Percentiles rank a stretch among this genome's conserved stretches.
phyloP scores from a whole-genome alignment of 768 basidiomycete species.

The Gymnopilus junonius region DNA sequence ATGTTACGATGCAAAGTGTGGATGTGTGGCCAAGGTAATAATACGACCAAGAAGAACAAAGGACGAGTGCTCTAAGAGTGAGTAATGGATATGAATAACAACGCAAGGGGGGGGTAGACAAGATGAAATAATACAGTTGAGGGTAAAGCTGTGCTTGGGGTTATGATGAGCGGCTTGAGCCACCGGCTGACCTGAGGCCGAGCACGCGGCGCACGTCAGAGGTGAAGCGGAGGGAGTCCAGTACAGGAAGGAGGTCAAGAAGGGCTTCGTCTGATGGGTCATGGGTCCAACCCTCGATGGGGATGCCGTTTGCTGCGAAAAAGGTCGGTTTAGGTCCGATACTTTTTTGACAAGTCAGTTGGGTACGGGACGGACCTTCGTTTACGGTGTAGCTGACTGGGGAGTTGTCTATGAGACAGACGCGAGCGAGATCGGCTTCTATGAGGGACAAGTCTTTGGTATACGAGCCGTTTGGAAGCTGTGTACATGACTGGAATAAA shows the following conservation, averaged over 20 bases:
- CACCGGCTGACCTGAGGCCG: slow-evolving; percentile 60
- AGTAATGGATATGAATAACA: slow-evolving; percentile 3
- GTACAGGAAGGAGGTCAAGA: slow-evolving; percentile 91
- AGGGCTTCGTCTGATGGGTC: slow-evolving; percentile 97
- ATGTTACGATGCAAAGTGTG: slow-evolving; percentile 11
- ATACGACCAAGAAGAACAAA: not conserved
- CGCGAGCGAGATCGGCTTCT: slow-evolving; percentile 88
- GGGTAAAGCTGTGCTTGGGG: not conserved
- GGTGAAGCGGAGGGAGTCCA: slow-evolving; percentile 96
- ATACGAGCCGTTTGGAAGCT: slow-evolving; percentile 91
- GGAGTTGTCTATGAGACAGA: slow-evolving; percentile 96
- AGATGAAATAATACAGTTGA: not conserved
- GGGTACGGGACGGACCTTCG: slow-evolving; percentile 65
- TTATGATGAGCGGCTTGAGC: slow-evolving; percentile 17
- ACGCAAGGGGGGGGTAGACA: not conserved
- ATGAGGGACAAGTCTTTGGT: slow-evolving; percentile 90
- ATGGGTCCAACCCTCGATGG: slow-evolving; percentile 99
- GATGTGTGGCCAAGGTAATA: not conserved
- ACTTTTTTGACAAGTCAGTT: not conserved
- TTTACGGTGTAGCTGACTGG: slow-evolving; percentile 91
- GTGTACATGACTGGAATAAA: slow-evolving; percentile 78
- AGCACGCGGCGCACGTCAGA: slow-evolving; percentile 93
- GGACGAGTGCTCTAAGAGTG: slow-evolving; percentile 5
- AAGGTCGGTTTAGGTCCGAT: not conserved
- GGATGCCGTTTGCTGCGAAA: slow-evolving; percentile 89